Evolutionary conservation across 305 asterid species (phyloP), one percentile per base, ranked within the genome.

Genomic region (Fraxinus paxiana): DNA sequence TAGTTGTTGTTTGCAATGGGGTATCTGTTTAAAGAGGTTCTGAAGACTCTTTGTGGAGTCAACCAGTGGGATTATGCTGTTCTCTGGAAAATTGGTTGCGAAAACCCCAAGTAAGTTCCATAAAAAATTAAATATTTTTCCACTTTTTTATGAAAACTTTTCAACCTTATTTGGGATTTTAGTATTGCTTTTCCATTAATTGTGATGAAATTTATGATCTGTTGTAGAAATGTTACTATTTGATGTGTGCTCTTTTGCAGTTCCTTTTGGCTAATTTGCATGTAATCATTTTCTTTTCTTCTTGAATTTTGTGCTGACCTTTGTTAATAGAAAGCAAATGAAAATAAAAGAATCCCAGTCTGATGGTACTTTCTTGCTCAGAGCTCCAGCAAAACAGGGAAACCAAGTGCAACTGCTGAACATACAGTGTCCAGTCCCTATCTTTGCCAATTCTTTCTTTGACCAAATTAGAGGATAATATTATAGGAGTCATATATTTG

Each of bases 11-110:
- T 71, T 77, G 76, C 22, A 61, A 92, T 91, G 97, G 95, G 97
- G 83, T 88, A 87, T 87, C 84, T 88, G 88, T 81, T 92, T 87
- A 92, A 92, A 86, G 95, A 92, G 83, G 91, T 90, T 80, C 85
- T 92, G 88, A 91, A 92, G 91, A 88, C 90, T 83, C 90, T 92
- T 0, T 92, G 97, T 87, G 95, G 93, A 82, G 90, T 89, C 54
- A 87, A 89, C 86, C 92, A 88, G 75, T 92, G 97, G 97, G 88
- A 90, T 82, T 92, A 92, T 87, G 95, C 97, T 78, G 92, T 87
- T 87, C 88, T 90, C 78, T 91, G 95, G 95, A 91, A 90, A 85
- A 80, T 91, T 41, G 91, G 90, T 78, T 87, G 86, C 89, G 93
- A 90, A 85, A 92, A 92, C 33, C 89, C 94, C 80, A 88, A 92